Percentiles rank a stretch among this genome's conserved stretches.
These are phyloP conservation scores for Vigna radiata DNA, from an alignment of 306 rosid genomes.

Conservation along the genomic window DNA sequence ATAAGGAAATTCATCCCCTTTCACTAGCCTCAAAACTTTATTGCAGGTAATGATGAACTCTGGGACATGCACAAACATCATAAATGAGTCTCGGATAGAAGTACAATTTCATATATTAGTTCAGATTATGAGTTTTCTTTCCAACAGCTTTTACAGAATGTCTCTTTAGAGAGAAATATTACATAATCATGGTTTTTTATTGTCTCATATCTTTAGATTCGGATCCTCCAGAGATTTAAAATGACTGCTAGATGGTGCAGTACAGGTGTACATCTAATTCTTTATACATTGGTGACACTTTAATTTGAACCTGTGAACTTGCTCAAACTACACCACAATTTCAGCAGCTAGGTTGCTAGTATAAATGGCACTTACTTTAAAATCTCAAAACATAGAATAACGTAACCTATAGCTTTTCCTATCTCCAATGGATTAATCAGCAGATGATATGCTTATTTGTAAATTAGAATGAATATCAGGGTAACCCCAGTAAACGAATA, in stretches of 20 bases:
- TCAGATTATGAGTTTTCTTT: neutral
- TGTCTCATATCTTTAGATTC: slow-evolving; percentile 5
- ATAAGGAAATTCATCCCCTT: slow-evolving; percentile 14
- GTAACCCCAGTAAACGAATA: neutral
- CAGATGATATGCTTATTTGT: neutral
- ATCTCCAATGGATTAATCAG: neutral
- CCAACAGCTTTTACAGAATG: neutral
- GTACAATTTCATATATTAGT: slow-evolving; percentile 1
- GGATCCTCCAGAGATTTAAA: slow-evolving; percentile 1
- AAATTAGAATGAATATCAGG: neutral
- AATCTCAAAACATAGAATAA: too few species aligned
- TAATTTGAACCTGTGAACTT: too few species aligned
- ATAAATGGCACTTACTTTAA: too few species aligned
- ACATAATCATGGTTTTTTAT: neutral
- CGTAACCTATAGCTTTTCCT: too few species aligned
- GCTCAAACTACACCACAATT: too few species aligned
- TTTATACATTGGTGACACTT: neutral
- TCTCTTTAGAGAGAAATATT: neutral
- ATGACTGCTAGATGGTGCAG: neutral
- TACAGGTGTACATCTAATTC: slow-evolving; percentile 1
- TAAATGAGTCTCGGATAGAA: slow-evolving; percentile 23
- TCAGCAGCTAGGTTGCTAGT: too few species aligned
- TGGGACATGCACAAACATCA: slow-evolving; percentile 40
- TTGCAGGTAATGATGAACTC: neutral
- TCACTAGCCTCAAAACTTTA: slow-evolving; percentile 16